Conservation (phyloP, 2,329 filamentous ascomycete genomes). For the Penicillium sp. region DNA sequence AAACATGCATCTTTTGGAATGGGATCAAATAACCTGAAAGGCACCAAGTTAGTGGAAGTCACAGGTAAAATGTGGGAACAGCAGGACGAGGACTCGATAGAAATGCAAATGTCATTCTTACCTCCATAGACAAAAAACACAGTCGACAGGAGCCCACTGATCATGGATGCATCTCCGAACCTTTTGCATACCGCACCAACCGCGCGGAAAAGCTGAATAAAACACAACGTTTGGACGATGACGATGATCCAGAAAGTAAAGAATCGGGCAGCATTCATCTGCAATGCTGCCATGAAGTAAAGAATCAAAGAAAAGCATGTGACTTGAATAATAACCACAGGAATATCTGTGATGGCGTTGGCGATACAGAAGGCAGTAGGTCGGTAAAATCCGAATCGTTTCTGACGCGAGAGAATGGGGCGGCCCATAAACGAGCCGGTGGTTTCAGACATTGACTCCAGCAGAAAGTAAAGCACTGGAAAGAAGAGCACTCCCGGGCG, state of each 20-base stretch:
- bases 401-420: constrained; percentile 67
- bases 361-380: constrained; percentile 59
- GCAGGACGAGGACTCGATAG: not conserved
- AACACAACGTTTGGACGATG: constrained; percentile 51
- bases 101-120: constrained; percentile 1
- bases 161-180: constrained; percentile 47
- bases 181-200: constrained; percentile 48
- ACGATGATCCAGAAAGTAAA: constrained; percentile 59
- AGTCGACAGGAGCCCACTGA: constrained; percentile 45
- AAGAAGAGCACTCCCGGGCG: constrained; percentile 62
- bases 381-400: constrained; percentile 66
- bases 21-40: constrained; percentile 58
- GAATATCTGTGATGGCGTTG: constrained; percentile 57
- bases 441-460: constrained; percentile 60
- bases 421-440: constrained; percentile 62
- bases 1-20: constrained; percentile 60
- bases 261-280: constrained; percentile 57
- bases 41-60: not conserved
- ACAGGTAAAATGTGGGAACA: not conserved
- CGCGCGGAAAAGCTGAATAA: constrained; percentile 52
- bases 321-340: constrained; percentile 57
- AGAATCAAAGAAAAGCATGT: constrained; percentile 59
- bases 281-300: constrained; percentile 59
- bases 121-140: constrained; percentile 55
- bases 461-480: constrained; percentile 60